Conservation (phyloP, 1,139 yeast species). For the Suhomyces bolitotheri region DNA sequence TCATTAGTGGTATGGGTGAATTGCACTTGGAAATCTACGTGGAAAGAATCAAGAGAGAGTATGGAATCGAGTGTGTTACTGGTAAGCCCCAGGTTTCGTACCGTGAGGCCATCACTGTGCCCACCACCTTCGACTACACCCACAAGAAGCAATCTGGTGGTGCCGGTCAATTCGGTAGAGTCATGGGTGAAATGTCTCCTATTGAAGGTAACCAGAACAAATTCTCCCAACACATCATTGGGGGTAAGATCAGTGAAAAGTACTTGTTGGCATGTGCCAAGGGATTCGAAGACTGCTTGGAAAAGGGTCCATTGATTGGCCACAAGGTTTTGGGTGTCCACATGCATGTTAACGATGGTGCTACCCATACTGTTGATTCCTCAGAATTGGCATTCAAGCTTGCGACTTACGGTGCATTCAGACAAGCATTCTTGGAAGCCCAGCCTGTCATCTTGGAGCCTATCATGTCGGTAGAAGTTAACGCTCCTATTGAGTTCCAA, state of each 20-base stretch:
- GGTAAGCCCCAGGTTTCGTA: conserved; percentile 98
- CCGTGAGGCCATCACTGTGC: conserved; percentile 82
- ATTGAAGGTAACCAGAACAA: conserved; percentile 60
- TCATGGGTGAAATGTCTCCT: conserved; percentile 80
- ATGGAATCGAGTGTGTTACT: conserved; percentile 90
- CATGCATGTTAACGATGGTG: conserved; percentile 96
- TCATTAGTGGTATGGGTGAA: conserved; percentile 98
- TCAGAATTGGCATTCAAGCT: conserved; percentile 93
- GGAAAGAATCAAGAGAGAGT: conserved; percentile 97
- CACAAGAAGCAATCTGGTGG: conserved; percentile 99
- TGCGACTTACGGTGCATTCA: conserved; percentile 91
- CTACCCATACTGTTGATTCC: conserved; percentile 95
- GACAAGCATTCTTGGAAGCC: conserved; percentile 81
- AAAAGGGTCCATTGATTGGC: conserved; percentile 96
- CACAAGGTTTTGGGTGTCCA: conserved; percentile 89
- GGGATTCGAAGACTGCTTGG: conserved; percentile 94
- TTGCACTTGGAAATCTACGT: conserved; percentile 94
- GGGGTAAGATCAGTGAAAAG: conserved; percentile 96
- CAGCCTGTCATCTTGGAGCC: conserved; percentile 93
- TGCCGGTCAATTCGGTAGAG: conserved; percentile 98
- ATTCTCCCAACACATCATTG: conserved; percentile 86
- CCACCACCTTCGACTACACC: conserved; percentile 85
- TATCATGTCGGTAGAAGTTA: conserved; percentile 87
- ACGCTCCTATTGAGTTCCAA: conserved; percentile 96
- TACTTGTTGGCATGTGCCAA: conserved; percentile 91